phyloP scores from a whole-genome alignment of 2,329 filamentous ascomycete species.

The Colletotrichum endophyticum region DNA sequence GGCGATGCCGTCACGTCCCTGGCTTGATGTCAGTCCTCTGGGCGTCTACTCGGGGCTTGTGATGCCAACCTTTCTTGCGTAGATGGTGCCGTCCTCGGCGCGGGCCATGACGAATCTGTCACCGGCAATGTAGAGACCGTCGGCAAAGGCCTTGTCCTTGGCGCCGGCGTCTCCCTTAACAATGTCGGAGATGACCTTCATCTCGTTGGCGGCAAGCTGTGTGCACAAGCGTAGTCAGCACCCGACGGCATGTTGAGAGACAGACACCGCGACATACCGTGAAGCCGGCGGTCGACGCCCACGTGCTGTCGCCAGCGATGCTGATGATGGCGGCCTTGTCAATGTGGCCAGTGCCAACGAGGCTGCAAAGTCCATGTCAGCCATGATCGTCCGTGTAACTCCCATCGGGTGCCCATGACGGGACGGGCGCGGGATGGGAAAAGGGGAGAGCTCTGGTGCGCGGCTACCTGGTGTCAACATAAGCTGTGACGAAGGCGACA shows the following conservation, averaged over 20 bases:
- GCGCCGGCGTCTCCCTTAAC: constrained; percentile 49
- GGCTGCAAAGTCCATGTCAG: constrained; percentile 54
- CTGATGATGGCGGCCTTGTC: constrained; percentile 88
- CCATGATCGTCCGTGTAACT: not conserved
- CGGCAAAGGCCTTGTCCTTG: constrained; percentile 70
- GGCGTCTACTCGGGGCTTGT: constrained; percentile 9
- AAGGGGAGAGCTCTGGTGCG: not conserved
- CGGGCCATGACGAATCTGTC: constrained; percentile 80
- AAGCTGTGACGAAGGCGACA: constrained; percentile 40
- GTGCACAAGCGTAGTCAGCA: constrained; percentile 31
- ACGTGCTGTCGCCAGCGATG: constrained; percentile 77
- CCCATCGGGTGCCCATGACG: not conserved
- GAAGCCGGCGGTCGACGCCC: constrained; percentile 76
- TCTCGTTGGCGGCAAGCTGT: constrained; percentile 63
- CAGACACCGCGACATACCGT: constrained; percentile 57
- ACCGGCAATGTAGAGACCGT: constrained; percentile 77
- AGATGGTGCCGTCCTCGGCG: constrained; percentile 79
- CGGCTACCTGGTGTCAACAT: constrained; percentile 56
- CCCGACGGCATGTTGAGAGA: not conserved
- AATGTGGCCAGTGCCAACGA: constrained; percentile 79
- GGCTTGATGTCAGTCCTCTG: constrained; percentile 6
- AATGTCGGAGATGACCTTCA: constrained; percentile 62
- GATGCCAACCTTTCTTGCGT: constrained; percentile 78
- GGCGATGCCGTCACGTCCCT: constrained; percentile 80
- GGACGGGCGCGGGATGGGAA: not conserved